Conservation (phyloP, 169 alveolate genomes). For the Plasmodium chabaudi region DNA sequence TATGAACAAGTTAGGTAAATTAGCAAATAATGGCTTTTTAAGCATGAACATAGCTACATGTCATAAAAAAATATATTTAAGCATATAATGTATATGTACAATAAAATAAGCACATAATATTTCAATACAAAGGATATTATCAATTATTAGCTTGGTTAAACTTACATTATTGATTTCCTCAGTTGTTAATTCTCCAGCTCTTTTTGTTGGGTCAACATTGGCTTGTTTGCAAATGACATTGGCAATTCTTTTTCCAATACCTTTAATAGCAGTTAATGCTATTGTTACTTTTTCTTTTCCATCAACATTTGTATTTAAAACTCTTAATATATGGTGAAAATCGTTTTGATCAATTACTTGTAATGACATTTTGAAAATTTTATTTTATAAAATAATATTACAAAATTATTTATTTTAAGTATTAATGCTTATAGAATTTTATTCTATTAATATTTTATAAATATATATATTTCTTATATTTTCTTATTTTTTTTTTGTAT, state of each 20-base stretch:
- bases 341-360: slow-evolving; percentile 88
- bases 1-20: background rate
- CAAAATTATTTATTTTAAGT: background rate
- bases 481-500: too few relatives aligned
- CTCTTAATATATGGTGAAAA: slow-evolving; percentile 98
- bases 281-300: slow-evolving; percentile 98
- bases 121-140: too few relatives aligned
- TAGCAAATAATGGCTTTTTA: background rate
- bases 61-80: background rate
- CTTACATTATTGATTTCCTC: slow-evolving; percentile 93
- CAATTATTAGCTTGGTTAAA: background rate
- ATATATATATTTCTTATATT: too few relatives aligned
- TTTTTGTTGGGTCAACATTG: slow-evolving; percentile 95
- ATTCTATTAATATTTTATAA: too few relatives aligned
- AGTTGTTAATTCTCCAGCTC: slow-evolving; percentile 99
- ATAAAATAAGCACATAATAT: background rate
- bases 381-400: slow-evolving; percentile 1
- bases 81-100: background rate
- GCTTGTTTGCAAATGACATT: slow-evolving; percentile 97
- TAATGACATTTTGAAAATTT: slow-evolving; percentile 79
- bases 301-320: slow-evolving; percentile 99
- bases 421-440: too few relatives aligned
- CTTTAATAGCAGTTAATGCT: slow-evolving; percentile 98
- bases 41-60: background rate
- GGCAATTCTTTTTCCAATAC: slow-evolving; percentile 99